phyloP scores from a whole-genome alignment of 257 asterid species.

The Nicotiana undulata region DNA sequence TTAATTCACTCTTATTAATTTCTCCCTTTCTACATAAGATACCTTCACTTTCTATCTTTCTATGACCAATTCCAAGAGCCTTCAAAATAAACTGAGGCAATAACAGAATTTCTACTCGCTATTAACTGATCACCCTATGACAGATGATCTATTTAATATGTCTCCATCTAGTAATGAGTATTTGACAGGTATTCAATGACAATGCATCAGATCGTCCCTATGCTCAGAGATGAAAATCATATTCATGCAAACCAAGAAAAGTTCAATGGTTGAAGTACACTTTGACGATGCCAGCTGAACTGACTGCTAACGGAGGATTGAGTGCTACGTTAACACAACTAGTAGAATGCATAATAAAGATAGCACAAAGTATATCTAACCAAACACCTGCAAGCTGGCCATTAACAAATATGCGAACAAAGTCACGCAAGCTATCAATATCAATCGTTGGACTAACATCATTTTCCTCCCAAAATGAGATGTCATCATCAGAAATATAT shows the following conservation, averaged over 20 bases:
- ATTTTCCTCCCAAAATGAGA: slow-evolving; percentile 69
- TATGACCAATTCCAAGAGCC: background rate
- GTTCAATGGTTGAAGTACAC: background rate
- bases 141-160: background rate
- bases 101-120: background rate
- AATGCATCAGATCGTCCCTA: background rate
- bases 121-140: background rate
- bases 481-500: slow-evolving; percentile 51
- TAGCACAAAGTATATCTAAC: background rate
- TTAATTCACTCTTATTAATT: background rate
- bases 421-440: slow-evolving; percentile 90
- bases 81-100: background rate
- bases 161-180: background rate
- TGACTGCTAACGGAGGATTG: background rate
- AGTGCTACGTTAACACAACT: background rate
- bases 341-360: background rate
- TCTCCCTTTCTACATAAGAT: background rate
- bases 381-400: slow-evolving; percentile 53
- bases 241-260: background rate
- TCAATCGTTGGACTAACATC: slow-evolving; percentile 51
- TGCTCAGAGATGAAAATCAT: background rate
- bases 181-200: background rate
- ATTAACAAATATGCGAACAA: slow-evolving; percentile 67
- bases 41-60: background rate
- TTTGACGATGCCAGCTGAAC: background rate